Conservation (phyloP, 768 basidiomycete species). For the Russula earlei region DNA sequence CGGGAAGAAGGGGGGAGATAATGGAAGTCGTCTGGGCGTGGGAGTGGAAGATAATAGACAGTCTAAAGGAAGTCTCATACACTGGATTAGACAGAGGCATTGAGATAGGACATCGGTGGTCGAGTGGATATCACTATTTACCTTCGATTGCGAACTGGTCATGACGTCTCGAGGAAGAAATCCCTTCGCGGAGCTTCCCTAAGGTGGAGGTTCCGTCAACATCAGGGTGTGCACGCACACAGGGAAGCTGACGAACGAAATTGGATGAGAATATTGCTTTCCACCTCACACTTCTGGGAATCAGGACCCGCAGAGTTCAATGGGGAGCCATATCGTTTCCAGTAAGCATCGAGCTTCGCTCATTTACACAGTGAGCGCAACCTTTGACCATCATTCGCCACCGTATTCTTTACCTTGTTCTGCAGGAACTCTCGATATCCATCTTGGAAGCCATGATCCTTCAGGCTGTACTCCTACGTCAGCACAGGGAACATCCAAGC, state of each 20-base stretch:
- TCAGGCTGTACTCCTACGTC: slow-evolving; percentile 42
- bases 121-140: slow-evolving; percentile 24
- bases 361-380: neutral
- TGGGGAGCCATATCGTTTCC: slow-evolving; percentile 30
- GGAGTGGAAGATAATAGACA: slow-evolving; percentile 53
- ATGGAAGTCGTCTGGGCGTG: slow-evolving; percentile 54
- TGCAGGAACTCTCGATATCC: slow-evolving; percentile 58
- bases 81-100: slow-evolving; percentile 31
- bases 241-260: slow-evolving; percentile 44
- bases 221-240: neutral
- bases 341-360: slow-evolving; percentile 40
- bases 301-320: slow-evolving; percentile 6
- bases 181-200: slow-evolving; percentile 75
- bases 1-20: slow-evolving; percentile 48
- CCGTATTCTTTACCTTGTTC: slow-evolving; percentile 43
- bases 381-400: neutral
- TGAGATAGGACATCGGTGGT: neutral
- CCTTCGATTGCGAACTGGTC: slow-evolving; percentile 65
- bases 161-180: slow-evolving; percentile 47
- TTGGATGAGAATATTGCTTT: slow-evolving; percentile 64
- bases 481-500: neutral
- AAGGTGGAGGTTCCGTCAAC: neutral
- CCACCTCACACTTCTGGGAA: slow-evolving; percentile 36
- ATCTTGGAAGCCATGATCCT: slow-evolving; percentile 48
- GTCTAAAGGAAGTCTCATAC: slow-evolving; percentile 64